Percentiles rank a stretch among this genome's conserved stretches.
phyloP scores from a whole-genome alignment of 129 eudicot species.

The Chrysanthemum seticuspe region DNA sequence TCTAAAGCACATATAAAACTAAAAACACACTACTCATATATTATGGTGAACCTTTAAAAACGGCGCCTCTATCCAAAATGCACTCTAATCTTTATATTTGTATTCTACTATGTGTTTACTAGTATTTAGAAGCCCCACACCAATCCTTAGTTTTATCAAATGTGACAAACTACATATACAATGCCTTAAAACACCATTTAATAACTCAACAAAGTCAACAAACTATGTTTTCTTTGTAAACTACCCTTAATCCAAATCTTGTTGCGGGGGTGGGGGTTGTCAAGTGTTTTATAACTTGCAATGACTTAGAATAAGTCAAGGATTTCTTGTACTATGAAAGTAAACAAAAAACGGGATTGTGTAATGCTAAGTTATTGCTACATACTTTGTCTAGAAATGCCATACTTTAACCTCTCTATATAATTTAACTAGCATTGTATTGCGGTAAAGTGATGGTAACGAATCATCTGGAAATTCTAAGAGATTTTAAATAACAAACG shows the following conservation, averaged over 20 bases:
- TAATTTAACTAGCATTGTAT: no score
- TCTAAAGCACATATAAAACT: no score
- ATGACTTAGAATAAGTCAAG: not conserved
- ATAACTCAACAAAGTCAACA: not conserved
- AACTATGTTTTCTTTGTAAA: not conserved
- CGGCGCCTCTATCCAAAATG: no score
- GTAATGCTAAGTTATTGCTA: not conserved
- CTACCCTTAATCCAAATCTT: constrained; percentile 10
- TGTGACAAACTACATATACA: not conserved
- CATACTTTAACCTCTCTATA: constrained; percentile 11
- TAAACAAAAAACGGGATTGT: constrained; percentile 5
- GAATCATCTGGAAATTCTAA: no score
- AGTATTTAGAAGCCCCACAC: not conserved
- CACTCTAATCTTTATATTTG: no score
- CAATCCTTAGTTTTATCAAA: not conserved
- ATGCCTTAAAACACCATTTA: not conserved
- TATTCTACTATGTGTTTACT: not conserved
- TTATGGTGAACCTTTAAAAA: no score
- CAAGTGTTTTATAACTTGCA: not conserved
- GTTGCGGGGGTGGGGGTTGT: not conserved
- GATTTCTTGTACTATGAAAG: constrained; percentile 3
- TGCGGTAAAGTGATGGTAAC: no score
- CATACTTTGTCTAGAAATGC: constrained; percentile 4
- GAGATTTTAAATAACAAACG: no score
- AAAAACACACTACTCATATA: no score